phyloP scores from a whole-genome alignment of 2,329 filamentous ascomycete genomes.

The Colletotrichum neosansevieriae region DNA sequence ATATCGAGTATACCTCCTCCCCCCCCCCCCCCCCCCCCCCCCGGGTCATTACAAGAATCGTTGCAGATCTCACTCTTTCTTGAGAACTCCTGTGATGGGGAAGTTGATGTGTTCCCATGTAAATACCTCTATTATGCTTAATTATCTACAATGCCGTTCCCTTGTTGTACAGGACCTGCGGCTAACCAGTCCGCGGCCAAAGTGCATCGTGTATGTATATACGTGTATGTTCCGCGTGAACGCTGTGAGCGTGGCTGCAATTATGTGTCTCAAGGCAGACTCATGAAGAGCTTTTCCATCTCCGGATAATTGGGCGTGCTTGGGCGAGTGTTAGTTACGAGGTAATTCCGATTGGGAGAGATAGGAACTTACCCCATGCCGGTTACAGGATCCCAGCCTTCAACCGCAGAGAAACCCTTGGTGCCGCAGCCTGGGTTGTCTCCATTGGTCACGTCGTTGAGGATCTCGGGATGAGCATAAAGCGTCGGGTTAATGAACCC shows the following conservation, averaged over 20 bases:
- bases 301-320: slow-evolving; percentile 41
- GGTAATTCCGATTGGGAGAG: background rate
- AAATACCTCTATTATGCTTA: slow-evolving; percentile 38
- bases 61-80: background rate
- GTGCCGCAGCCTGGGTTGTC: slow-evolving; percentile 50
- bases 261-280: slow-evolving; percentile 33
- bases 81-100: background rate
- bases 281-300: slow-evolving; percentile 41
- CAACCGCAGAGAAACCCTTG: slow-evolving; percentile 45
- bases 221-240: slow-evolving; percentile 23
- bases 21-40: too few species aligned
- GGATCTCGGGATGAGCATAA: slow-evolving; percentile 47
- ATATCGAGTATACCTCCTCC: too few species aligned
- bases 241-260: background rate
- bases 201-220: slow-evolving; percentile 3
- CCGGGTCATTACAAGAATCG: too few species aligned
- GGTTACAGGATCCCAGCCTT: slow-evolving; percentile 38
- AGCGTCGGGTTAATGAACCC: slow-evolving; percentile 42
- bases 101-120: background rate
- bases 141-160: slow-evolving; percentile 31
- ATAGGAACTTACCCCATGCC: slow-evolving; percentile 32
- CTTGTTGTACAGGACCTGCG: slow-evolving; percentile 17
- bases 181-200: slow-evolving; percentile 17
- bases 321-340: background rate
- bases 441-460: slow-evolving; percentile 47